Evolutionary conservation across 805 yeast genomes (phyloP).

Genomic region (Osmozyma mogii): DNA sequence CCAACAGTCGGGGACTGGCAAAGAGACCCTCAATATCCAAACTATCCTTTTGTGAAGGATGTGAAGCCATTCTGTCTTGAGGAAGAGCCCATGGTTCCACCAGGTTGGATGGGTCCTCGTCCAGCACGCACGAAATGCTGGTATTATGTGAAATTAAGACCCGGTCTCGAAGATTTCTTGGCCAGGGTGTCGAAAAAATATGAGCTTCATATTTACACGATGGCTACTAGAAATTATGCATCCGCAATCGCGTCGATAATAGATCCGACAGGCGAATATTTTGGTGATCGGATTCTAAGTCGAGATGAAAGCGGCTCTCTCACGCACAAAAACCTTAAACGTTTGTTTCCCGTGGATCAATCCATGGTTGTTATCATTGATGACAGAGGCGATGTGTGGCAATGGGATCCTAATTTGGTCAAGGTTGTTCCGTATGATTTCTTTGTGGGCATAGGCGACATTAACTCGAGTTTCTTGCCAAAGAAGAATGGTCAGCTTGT

Average conservation of each 20-base stretch:
- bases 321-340: constrained; percentile 78
- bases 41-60: constrained; percentile 76
- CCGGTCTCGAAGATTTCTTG: constrained; percentile 74
- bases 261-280: constrained; percentile 80
- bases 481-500: constrained; percentile 51
- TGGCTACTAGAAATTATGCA: constrained; percentile 97
- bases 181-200: constrained; percentile 53
- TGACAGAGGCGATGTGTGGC: constrained; percentile 98
- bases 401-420: constrained; percentile 86
- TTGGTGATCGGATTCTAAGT: constrained; percentile 86
- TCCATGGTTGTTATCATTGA: constrained; percentile 95
- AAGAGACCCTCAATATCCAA: constrained; percentile 75
- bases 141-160: constrained; percentile 90
- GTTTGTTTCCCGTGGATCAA: constrained; percentile 92
- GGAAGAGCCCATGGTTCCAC: constrained; percentile 60
- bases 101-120: constrained; percentile 52
- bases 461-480: constrained; percentile 87
- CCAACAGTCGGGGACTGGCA: constrained; percentile 98
- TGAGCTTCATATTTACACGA: constrained; percentile 92
- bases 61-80: constrained; percentile 70
- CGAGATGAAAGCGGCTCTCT: constrained; percentile 93
- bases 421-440: constrained; percentile 94
- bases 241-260: constrained; percentile 80
- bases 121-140: constrained; percentile 59
- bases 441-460: constrained; percentile 96